Percentiles rank a stretch among this genome's conserved stretches.
Conservation (phyloP, 352 stramenopile species). For the Peronospora belbahrii region DNA sequence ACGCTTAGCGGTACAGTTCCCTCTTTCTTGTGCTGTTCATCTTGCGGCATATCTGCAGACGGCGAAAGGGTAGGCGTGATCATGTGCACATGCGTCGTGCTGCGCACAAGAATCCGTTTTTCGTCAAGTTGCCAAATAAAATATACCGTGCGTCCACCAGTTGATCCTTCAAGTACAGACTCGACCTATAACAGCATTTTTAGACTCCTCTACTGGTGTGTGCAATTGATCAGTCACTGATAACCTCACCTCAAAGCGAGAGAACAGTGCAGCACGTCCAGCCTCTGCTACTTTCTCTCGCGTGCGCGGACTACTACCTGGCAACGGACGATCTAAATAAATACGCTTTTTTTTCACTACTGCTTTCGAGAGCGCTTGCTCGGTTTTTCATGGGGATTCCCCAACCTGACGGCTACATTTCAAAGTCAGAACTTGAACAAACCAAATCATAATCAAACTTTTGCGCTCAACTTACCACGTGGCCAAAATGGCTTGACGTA, state of each 20-base stretch:
- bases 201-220: background rate
- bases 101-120: constrained; percentile 54
- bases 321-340: constrained; percentile 47
- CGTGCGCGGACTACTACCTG: constrained; percentile 16
- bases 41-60: constrained; percentile 1
- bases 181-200: constrained; percentile 7
- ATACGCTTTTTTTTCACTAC: constrained; percentile 36
- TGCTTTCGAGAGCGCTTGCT: constrained; percentile 18
- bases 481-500: constrained; percentile 19
- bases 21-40: constrained; percentile 1
- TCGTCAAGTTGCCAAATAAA: constrained; percentile 59
- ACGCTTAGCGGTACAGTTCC: constrained; percentile 34
- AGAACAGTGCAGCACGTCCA: constrained; percentile 20
- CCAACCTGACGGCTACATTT: constrained; percentile 33
- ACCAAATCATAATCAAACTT: background rate
- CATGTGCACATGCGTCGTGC: constrained; percentile 25
- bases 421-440: background rate
- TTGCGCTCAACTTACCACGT: constrained; percentile 16
- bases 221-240: background rate
- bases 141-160: constrained; percentile 32
- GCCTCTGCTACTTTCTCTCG: constrained; percentile 29
- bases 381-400: constrained; percentile 53
- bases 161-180: constrained; percentile 19
- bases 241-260: constrained; percentile 23
- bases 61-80: background rate